Percentiles rank a stretch among this genome's conserved stretches.
These are phyloP conservation scores for Zasmidium citrigriseum DNA, from an alignment of 2,329 filamentous ascomycete species.

Conservation along the genomic window DNA sequence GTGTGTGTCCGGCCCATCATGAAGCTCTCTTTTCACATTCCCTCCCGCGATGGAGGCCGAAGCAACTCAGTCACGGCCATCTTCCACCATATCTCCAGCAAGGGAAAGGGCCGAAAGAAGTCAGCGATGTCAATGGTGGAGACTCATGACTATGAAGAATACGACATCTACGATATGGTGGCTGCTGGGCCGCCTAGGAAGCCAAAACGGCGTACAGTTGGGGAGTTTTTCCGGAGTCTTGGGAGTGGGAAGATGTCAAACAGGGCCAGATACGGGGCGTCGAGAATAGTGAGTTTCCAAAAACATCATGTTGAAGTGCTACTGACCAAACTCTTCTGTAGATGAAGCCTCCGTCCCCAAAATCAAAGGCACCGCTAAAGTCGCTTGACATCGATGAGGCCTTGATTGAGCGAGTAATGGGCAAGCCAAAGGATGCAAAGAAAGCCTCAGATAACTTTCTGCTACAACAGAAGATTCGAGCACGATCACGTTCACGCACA, in stretches of 20 bases:
- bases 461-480: slow-evolving; percentile 21
- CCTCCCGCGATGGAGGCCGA: neutral
- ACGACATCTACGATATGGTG: neutral
- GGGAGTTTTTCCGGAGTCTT: slow-evolving; percentile 4
- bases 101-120: neutral
- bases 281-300: neutral
- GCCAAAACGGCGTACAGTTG: slow-evolving; percentile 7
- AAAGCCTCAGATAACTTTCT: slow-evolving; percentile 20
- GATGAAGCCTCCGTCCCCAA: slow-evolving; percentile 11
- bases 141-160: neutral
- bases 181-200: neutral
- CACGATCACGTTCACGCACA: slow-evolving; percentile 1
- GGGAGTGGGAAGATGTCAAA: slow-evolving; percentile 7
- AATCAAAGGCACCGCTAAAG: slow-evolving; percentile 12
- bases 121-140: neutral
- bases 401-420: slow-evolving; percentile 26
- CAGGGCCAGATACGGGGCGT: neutral
- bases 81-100: neutral
- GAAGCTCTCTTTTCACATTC: neutral
- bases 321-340: neutral
- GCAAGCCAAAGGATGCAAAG: slow-evolving; percentile 19
- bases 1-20: neutral
- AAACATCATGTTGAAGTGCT: neutral
- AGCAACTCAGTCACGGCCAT: neutral
- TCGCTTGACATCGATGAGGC: slow-evolving; percentile 26